Base-by-base conservation (phyloP, 2,329 filamentous ascomycete genomes). In the Alternaria burnsii region DNA sequence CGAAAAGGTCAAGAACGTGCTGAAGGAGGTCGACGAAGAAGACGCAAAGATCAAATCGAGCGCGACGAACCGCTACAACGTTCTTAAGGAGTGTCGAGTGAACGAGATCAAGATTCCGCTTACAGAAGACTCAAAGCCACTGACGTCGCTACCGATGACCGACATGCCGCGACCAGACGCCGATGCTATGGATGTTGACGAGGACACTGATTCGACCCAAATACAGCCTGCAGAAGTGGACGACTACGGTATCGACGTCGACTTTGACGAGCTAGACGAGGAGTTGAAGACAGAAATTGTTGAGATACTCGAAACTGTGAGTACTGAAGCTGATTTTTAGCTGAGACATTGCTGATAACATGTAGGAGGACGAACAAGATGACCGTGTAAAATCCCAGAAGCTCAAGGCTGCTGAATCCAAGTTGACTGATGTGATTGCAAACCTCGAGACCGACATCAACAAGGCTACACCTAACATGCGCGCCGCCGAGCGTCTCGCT, bases 391-490 rank as follows among this genome's bases (percentile, higher is more conserved):
- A 66, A 44, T 60, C 62, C 5, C 60, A 65, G 16, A 54, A 65
- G 10, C 66, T 74, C 51, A 70, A 70, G 43, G 62, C 69, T 18
- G 81, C 90, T 24, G 94, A 97, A 73, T 88, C 91, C 46, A 85
- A 86, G 59, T 84, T 99, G 2, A 87, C 91, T 54, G 92, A 97
- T 55, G 90, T 89, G 71, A 93, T 99, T 66, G 84, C 86, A 20
- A 85, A 86, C 28, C 85, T 99, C 10, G 89, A 89, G 44, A 83
- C 86, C 32, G 92, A 97, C 69, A 87, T 99, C 20, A 93, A 97
- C 75, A 97, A 97, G 80, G 89, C 98, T 79, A 94, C 95, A 63
- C 95, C 95, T 26, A 98, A 99, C 78, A 96, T 97, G 88, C 92
- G 94, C 71, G 95, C 94, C 9, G 93, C 94, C 79, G 93, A 98